These are phyloP conservation scores for Hypoxylon fragiforme DNA, from an alignment of 495 filamentous ascomycete species.

Conservation along the genomic window DNA sequence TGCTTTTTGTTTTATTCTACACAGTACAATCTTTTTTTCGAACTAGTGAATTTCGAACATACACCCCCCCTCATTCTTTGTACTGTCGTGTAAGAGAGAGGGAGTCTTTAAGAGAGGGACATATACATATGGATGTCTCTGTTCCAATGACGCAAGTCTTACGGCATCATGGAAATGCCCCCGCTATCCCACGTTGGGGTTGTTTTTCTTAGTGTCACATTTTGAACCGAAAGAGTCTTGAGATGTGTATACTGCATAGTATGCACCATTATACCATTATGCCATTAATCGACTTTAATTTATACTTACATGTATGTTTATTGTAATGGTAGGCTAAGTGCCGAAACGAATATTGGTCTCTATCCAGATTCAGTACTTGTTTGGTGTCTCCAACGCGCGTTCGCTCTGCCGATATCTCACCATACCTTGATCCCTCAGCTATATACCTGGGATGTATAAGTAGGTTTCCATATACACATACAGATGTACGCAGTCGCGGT, in stretches of 20 bases:
- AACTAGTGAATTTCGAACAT: too few species aligned
- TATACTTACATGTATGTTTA: too few species aligned
- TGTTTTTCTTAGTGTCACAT: slow-evolving; percentile 6
- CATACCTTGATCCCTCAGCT: slow-evolving; percentile 19
- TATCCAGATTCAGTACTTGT: too few species aligned
- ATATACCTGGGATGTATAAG: too few species aligned
- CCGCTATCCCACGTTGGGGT: slow-evolving; percentile 6
- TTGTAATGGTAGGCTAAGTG: neutral
- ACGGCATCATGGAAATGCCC: slow-evolving; percentile 20
- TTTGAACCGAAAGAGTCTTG: neutral
- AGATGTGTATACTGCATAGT: neutral
- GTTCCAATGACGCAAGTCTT: slow-evolving; percentile 30
- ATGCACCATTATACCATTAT: too few species aligned
- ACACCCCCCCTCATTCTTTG: neutral
- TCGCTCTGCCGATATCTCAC: slow-evolving; percentile 25
- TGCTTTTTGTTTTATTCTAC: too few species aligned
- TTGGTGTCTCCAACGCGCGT: slow-evolving; percentile 18
- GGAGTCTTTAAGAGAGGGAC: too few species aligned
- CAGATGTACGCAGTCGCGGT: slow-evolving; percentile 26
- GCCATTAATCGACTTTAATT: too few species aligned
- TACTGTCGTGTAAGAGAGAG: too few species aligned
- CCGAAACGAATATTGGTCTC: neutral
- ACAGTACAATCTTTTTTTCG: too few species aligned
- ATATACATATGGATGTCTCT: too few species aligned
- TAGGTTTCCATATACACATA: too few species aligned